A percentile compares a stretch with the other conserved stretches of the same genome.
Conservation (phyloP, 352 stramenopile species). For the Pythium aphanidermatum region DNA sequence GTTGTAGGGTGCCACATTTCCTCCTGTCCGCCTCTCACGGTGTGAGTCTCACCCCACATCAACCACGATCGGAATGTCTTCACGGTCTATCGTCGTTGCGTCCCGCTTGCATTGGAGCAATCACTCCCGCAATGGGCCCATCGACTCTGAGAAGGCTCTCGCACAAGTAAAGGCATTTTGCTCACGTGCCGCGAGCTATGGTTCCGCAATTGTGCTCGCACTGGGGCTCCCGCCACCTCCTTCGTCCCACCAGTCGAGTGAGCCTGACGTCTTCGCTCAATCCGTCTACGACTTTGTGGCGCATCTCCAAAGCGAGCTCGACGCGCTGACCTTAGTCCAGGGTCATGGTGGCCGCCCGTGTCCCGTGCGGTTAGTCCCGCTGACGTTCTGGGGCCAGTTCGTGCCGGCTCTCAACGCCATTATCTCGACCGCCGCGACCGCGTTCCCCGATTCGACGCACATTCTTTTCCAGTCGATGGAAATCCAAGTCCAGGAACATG, state of each 20-base stretch:
- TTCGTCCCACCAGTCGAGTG: constrained; percentile 10
- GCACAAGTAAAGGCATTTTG: constrained; percentile 46
- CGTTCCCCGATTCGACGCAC: constrained; percentile 38
- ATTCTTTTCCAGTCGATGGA: constrained; percentile 92
- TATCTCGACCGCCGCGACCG: constrained; percentile 56
- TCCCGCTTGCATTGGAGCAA: constrained; percentile 70
- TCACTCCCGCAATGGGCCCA: constrained; percentile 33
- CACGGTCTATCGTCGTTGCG: constrained; percentile 36
- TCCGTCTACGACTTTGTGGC: constrained; percentile 40
- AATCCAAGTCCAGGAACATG: constrained; percentile 47
- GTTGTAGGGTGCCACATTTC: too few relatives aligned
- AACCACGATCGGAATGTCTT: too few relatives aligned
- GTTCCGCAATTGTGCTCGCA: constrained; percentile 46
- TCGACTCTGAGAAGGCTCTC: constrained; percentile 43
- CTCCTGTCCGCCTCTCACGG: too few relatives aligned
- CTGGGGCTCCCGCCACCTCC: constrained; percentile 32
- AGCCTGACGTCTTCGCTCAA: constrained; percentile 24
- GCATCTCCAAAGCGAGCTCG: constrained; percentile 23
- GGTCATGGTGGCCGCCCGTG: constrained; percentile 1
- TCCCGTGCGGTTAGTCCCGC: constrained; percentile 74
- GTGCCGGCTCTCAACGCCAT: constrained; percentile 94
- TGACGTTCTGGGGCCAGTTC: constrained; percentile 94
- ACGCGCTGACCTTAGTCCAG: constrained; percentile 2
- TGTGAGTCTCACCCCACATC: too few relatives aligned
- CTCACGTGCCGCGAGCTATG: constrained; percentile 38